phyloP scores from a whole-genome alignment of 2,329 filamentous ascomycete genomes.

The Cladosporium halotolerans region DNA sequence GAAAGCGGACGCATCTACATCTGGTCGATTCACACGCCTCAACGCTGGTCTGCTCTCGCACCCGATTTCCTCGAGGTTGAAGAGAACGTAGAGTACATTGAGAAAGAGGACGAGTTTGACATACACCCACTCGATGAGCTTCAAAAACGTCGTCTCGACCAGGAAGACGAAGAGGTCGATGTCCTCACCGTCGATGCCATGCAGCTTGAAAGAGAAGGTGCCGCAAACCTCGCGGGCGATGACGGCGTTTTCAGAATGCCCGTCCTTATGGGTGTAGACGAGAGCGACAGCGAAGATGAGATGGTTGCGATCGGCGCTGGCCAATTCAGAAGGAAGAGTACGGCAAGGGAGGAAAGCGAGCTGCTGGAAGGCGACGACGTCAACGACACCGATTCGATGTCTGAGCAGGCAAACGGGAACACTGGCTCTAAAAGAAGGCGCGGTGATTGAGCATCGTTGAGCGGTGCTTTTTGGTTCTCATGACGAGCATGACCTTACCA shows the following conservation, averaged over 20 bases:
- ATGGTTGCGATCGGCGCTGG: constrained; percentile 62
- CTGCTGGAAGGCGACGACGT: constrained; percentile 22
- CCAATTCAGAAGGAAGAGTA: constrained; percentile 78
- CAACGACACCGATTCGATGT: constrained; percentile 13
- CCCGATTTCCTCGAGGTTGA: constrained; percentile 97
- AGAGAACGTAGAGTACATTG: constrained; percentile 95
- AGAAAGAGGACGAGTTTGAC: constrained; percentile 95
- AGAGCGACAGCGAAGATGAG: constrained; percentile 94
- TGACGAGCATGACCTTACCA: no score
- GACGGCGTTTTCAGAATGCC: constrained; percentile 71
- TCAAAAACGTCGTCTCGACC: constrained; percentile 80
- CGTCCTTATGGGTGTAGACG: constrained; percentile 83
- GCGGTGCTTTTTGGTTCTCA: no score
- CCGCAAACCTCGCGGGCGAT: constrained; percentile 42
- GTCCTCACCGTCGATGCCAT: constrained; percentile 70
- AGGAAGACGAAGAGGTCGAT: constrained; percentile 90
- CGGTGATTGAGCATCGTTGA: constrained; percentile 11
- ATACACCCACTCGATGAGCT: constrained; percentile 94
- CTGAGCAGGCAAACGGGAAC: constrained; percentile 17
- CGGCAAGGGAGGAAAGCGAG: constrained; percentile 45
- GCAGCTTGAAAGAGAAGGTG: constrained; percentile 30
- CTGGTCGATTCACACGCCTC: constrained; percentile 91
- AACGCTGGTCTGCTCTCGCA: constrained; percentile 94
- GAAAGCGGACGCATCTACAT: constrained; percentile 92
- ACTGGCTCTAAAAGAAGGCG: constrained; percentile 19